A percentile compares a stretch with the other conserved stretches of the same genome.
These are phyloP conservation scores for Heritiera fomes DNA, from an alignment of 345 rosid species.

Conservation along the genomic window DNA sequence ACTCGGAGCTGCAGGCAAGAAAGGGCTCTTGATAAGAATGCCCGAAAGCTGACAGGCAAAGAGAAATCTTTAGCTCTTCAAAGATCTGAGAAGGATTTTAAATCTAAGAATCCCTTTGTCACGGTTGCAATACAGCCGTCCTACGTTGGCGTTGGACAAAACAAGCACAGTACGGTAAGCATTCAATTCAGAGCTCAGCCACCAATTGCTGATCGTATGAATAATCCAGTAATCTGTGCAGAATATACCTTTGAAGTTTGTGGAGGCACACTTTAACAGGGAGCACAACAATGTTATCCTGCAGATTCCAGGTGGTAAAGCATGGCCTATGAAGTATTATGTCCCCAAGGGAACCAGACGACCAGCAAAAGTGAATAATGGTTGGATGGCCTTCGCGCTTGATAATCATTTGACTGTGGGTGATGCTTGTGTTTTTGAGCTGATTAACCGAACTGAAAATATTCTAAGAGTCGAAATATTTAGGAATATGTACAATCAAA, in stretches of 20 bases:
- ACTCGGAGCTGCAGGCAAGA: not conserved
- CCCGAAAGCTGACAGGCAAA: not conserved
- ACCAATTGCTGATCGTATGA: not conserved
- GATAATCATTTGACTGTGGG: constrained; percentile 22
- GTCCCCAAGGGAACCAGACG: not conserved
- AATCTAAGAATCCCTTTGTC: not conserved
- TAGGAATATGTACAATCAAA: not conserved
- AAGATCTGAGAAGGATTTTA: not conserved
- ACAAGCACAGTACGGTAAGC: not conserved
- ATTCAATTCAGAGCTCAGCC: not conserved
- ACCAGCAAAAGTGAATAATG: not conserved
- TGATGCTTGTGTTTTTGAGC: constrained; percentile 26
- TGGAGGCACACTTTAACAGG: not conserved
- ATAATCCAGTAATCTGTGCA: not conserved
- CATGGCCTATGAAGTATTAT: constrained; percentile 2
- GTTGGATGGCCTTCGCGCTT: constrained; percentile 19
- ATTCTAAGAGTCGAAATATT: not conserved
- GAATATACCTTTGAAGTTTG: not conserved
- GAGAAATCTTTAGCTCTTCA: not conserved
- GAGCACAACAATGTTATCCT: not conserved
- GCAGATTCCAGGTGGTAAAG: not conserved
- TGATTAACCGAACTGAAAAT: constrained; percentile 5
- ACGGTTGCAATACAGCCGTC: not conserved
- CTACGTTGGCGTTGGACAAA: not conserved
- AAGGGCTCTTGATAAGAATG: not conserved